Evolutionary conservation across 78 protist genomes (phyloP).

Genomic region (Monocercomonoides exilis): DNA sequence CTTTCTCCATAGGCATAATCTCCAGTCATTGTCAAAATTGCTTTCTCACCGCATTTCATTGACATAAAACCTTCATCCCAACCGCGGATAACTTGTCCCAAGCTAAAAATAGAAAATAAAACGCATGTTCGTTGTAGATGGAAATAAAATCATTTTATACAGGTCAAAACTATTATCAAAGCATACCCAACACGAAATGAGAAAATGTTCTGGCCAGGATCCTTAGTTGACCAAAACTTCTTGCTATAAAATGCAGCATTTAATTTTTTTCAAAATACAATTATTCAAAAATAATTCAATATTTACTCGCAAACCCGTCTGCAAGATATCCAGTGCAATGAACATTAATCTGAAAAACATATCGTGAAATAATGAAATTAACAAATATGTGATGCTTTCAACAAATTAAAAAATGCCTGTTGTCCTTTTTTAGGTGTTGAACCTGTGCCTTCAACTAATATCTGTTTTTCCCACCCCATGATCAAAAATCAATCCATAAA

Average conservation of each 20-base stretch:
- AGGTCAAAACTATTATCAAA: not conserved
- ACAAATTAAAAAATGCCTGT: not conserved
- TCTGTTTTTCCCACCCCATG: not conserved
- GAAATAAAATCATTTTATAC: no score
- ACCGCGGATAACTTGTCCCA: slow-evolving; percentile 28
- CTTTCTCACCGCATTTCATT: slow-evolving; percentile 27
- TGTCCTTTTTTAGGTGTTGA: not conserved
- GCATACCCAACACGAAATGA: not conserved
- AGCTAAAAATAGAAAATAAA: not conserved
- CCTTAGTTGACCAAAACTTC: not conserved
- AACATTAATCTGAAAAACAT: not conserved
- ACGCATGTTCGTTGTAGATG: no score
- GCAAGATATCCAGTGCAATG: not conserved
- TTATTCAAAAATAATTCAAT: not conserved
- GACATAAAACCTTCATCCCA: slow-evolving; percentile 29
- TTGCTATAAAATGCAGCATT: no score
- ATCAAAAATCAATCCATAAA: no score
- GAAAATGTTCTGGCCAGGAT: not conserved
- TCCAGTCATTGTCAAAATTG: not conserved
- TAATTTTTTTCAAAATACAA: no score
- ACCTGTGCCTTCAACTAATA: not conserved
- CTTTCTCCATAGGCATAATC: slow-evolving; percentile 29
- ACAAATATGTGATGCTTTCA: not conserved
- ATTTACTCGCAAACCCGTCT: not conserved
- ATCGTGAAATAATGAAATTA: no score